These are phyloP conservation scores for Dianthus caryophyllus DNA, from an alignment of 148 eudicot genomes.

Conservation along the genomic window DNA sequence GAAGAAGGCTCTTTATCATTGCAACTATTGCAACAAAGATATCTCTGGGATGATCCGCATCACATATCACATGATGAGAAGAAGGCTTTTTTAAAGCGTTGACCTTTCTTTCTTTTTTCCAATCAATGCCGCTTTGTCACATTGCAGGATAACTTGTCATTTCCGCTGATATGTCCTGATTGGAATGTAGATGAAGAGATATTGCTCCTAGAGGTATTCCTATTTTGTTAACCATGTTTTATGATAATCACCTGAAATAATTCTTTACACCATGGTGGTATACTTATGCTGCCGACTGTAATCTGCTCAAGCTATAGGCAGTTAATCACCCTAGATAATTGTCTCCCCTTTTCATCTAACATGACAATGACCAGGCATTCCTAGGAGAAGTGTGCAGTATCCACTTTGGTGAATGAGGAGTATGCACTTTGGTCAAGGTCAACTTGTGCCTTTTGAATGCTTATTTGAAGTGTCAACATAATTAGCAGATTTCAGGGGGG, in stretches of 20 bases:
- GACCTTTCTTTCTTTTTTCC: conserved; percentile 1
- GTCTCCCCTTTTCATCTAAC: conserved; percentile 9
- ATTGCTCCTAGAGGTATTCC: conserved; percentile 79
- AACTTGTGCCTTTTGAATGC: no score
- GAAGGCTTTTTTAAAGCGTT: conserved; percentile 1
- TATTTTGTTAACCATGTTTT: conserved; percentile 11
- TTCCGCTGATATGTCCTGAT: conserved; percentile 79
- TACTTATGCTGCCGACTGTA: conserved; percentile 10
- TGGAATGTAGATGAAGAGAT: conserved; percentile 99
- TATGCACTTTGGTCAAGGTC: no score
- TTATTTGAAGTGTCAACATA: no score
- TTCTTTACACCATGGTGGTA: conserved; percentile 31
- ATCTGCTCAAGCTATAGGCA: not conserved
- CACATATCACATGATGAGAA: conserved; percentile 73
- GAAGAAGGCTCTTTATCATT: conserved; percentile 80
- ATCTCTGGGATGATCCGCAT: conserved; percentile 81
- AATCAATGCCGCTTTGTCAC: conserved; percentile 1
- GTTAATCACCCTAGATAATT: not conserved
- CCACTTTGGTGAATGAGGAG: no score
- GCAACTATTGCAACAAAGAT: conserved; percentile 96
- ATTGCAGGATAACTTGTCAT: conserved; percentile 77
- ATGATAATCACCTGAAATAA: not conserved
- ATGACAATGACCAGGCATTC: no score
- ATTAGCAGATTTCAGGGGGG: no score
- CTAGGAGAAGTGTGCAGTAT: no score